phyloP scores from a whole-genome alignment of 2,329 filamentous ascomycete genomes.

The Dissoconium aciculare region DNA sequence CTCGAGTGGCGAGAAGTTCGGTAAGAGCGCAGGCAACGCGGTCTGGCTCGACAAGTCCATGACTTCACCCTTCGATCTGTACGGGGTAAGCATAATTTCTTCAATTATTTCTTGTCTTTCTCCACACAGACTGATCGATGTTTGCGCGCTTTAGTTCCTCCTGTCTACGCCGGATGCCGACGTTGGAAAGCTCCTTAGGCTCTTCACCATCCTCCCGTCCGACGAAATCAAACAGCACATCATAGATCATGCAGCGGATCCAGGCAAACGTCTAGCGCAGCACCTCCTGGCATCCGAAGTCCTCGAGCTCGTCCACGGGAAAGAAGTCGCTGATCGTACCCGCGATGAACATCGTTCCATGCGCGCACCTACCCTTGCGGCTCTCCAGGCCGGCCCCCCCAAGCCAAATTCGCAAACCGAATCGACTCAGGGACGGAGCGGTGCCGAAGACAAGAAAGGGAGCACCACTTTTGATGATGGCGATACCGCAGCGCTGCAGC shows the following conservation, averaged over 20 bases:
- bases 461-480: background rate
- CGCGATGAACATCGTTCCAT: conserved; percentile 41
- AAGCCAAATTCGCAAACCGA: background rate
- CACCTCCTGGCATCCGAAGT: conserved; percentile 74
- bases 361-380: conserved; percentile 15
- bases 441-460: conserved; percentile 1
- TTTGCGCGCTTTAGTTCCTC: conserved; percentile 49
- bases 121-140: background rate
- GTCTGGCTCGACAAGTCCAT: conserved; percentile 77
- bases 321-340: conserved; percentile 46
- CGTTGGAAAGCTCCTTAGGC: conserved; percentile 65
- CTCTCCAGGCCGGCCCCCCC: conserved; percentile 8
- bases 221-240: conserved; percentile 53
- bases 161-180: conserved; percentile 67
- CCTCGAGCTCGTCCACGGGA: conserved; percentile 62
- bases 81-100: conserved; percentile 39
- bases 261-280: conserved; percentile 62
- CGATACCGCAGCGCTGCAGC: conserved; percentile 14
- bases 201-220: conserved; percentile 78
- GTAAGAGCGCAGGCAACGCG: conserved; percentile 87
- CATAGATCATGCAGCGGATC: conserved; percentile 50
- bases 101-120: background rate
- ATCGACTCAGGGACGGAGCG: background rate
- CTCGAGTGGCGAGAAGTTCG: conserved; percentile 74
- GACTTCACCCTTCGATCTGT: conserved; percentile 73